Evolutionary conservation across 2,329 filamentous ascomycete species (phyloP), one percentile per base, ranked within the genome.

Genomic region (Fusarium coffeatum): DNA sequence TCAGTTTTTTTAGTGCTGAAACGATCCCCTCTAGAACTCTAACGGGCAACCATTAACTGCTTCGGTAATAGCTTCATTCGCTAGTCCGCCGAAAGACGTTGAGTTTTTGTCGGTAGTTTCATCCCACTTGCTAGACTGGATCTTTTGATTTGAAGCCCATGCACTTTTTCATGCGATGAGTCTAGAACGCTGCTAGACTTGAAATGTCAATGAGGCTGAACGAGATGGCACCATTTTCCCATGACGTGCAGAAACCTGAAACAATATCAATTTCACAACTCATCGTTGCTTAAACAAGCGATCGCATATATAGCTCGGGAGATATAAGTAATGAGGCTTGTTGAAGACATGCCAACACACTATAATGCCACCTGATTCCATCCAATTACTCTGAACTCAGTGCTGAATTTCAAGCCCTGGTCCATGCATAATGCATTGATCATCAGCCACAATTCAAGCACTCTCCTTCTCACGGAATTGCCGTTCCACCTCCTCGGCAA

Each of bases 401-500:
- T 10, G 40, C 25, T 47, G 25, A 54, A 20, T 2, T 30, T 16
- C 18, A 8, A 22, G 27, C 28, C 23, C 11, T 53, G 49, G 42
- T 37, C 45, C 59, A 27, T 51, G 40, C 23, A 3, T 2, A 20
- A 11, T 7, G 7, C 18, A 15, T 41, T 49, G 37, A n/a, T 32
- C 10, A n/a, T 12, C 18, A 23, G 13, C 18, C n/a, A 18, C 18
- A n/a, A 11, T 22, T 57, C 34, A 65, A 18, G 8, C 32, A 9
- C 32, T 40, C 37, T 49, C n/a, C 47, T 54, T 64, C 32, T 45
- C 34, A 9, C 10, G 5, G 18, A 67, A 68, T 9, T 68, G 64
- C 15, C 41, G 48, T 51, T 67, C 40, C 2, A 67, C 64, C 48
- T 68, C 64, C 4, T 68, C 20, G 3, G 50, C 57, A 22, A 68